phyloP scores from a whole-genome alignment of 1,139 yeast species.

The Magnusiomyces fungicola region DNA sequence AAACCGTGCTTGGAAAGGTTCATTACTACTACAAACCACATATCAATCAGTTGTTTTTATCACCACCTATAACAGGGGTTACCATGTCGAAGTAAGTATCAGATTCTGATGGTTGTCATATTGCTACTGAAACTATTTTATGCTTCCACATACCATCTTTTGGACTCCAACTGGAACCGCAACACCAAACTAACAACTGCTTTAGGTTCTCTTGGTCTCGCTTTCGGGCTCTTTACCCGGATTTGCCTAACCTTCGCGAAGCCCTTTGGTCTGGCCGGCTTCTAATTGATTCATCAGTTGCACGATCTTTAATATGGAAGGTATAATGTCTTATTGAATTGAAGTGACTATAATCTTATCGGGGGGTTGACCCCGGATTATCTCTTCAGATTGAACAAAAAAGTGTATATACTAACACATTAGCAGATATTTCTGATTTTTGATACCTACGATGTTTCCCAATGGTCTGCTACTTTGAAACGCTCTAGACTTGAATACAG shows the following conservation, averaged over 20 bases:
- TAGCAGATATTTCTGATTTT: slow-evolving; percentile 12
- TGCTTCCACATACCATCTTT: too few relatives aligned
- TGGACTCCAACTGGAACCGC: too few relatives aligned
- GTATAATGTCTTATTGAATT: slow-evolving; percentile 22
- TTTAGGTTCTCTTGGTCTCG: slow-evolving; percentile 7
- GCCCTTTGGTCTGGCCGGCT: slow-evolving; percentile 8
- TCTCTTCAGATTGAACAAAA: too few relatives aligned
- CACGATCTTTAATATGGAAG: slow-evolving; percentile 25
- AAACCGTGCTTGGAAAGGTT: too few relatives aligned
- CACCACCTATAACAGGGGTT: too few relatives aligned
- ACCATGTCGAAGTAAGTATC: too few relatives aligned
- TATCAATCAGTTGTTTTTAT: too few relatives aligned
- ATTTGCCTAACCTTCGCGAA: slow-evolving; percentile 6
- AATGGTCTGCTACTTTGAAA: slow-evolving; percentile 6
- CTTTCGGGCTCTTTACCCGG: slow-evolving; percentile 8
- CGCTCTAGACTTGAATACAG: slow-evolving; percentile 5
- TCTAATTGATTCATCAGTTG: slow-evolving; percentile 15
- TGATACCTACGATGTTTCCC: slow-evolving; percentile 8
- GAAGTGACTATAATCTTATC: slow-evolving; percentile 20
- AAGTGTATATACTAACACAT: too few relatives aligned
- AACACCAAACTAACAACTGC: too few relatives aligned
- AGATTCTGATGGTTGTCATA: too few relatives aligned
- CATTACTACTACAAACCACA: too few relatives aligned
- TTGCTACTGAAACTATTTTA: too few relatives aligned
- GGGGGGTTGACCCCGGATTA: slow-evolving; percentile 16